Base-by-base conservation (phyloP, 1,139 yeast genomes). In the Scheffersomyces stambukii region DNA sequence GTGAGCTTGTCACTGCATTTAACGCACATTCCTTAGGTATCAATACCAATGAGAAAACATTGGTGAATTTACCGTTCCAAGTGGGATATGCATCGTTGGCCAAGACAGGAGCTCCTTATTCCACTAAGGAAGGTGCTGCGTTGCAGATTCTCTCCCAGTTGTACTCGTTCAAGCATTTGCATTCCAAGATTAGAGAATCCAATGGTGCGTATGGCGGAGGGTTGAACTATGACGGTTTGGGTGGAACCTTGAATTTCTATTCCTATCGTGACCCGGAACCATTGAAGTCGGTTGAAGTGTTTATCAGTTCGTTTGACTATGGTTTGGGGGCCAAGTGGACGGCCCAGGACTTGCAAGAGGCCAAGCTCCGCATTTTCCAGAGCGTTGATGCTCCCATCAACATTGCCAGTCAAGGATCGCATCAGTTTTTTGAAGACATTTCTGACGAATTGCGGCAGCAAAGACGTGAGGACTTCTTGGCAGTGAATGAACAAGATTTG, bases 181-280 rank as follows among this genome's bases (percentile, higher is more conserved):
- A 91, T 53, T 76, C 86, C 8, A 95, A 88, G 38, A 79, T 91
- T 24, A 75, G 98, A 43, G 98, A 91, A 53, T 78, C 91, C 46
- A 96, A 96, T 37, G 98, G 98, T 31, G 98, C 98, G 0, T 91
- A 91, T 50, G 98, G 98, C 6, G 97, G 96, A 8, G 98, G 98
- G 3, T 82, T 95, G 10, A 64, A 74, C 11, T 89, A 79, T 51
- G 85, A 81, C 48, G 89, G 93, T 0, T 53, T 86, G 16, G 88
- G 84, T 31, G 97, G 97, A 0, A 52, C 80, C 2, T 73, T 89
- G 45, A 75, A 83, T 29, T 88, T 73, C 59, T 93, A 82, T 57
- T 86, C 96, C 0, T 91, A 91, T 60, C 73, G 98, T 45, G 98
- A 91, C 56, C 98, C 98, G 11, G 80, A 85, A 40, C 86, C 96